Evolutionary conservation across 1,139 yeast species (phyloP).

Genomic region (Waltiozyma sp.): DNA sequence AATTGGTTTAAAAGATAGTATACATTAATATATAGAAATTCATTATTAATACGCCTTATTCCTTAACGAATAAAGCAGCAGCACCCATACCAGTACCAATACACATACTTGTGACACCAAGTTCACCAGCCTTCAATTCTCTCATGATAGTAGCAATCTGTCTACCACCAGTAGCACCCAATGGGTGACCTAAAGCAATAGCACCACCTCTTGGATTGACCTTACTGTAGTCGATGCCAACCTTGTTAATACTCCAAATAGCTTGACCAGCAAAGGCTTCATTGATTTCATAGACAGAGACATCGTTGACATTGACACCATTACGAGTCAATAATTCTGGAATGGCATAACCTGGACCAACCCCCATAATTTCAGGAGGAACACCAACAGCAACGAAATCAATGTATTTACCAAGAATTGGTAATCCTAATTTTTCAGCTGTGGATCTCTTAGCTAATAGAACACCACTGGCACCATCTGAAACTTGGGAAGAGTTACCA

Average conservation of each 20-base stretch:
- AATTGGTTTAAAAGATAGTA: too few relatives aligned
- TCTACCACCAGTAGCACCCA: conserved; percentile 94
- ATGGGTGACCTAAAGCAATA: conserved; percentile 90
- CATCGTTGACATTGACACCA: conserved; percentile 53
- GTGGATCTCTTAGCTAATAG: conserved; percentile 78
- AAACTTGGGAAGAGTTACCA: conserved; percentile 91
- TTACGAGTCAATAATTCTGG: conserved; percentile 65
- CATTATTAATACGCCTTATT: too few relatives aligned
- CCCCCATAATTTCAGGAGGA: conserved; percentile 95
- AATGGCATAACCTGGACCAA: conserved; percentile 92
- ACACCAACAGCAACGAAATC: conserved; percentile 71
- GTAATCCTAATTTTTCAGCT: conserved; percentile 63
- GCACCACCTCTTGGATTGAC: conserved; percentile 95
- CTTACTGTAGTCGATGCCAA: conserved; percentile 56
- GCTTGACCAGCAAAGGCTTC: conserved; percentile 97
- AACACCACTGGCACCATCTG: conserved; percentile 93
- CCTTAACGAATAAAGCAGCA: conserved; percentile 74
- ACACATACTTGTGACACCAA: conserved; percentile 93
- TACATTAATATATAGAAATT: not conserved
- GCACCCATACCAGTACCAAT: conserved; percentile 99
- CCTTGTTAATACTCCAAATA: conserved; percentile 56
- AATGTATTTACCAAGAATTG: conserved; percentile 43
- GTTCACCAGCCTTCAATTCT: conserved; percentile 67
- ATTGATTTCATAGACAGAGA: conserved; percentile 75
- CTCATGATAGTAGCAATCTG: conserved; percentile 82